Evolutionary conservation across 306 rosid species (phyloP).

Genomic region (Begonia masoniana): DNA sequence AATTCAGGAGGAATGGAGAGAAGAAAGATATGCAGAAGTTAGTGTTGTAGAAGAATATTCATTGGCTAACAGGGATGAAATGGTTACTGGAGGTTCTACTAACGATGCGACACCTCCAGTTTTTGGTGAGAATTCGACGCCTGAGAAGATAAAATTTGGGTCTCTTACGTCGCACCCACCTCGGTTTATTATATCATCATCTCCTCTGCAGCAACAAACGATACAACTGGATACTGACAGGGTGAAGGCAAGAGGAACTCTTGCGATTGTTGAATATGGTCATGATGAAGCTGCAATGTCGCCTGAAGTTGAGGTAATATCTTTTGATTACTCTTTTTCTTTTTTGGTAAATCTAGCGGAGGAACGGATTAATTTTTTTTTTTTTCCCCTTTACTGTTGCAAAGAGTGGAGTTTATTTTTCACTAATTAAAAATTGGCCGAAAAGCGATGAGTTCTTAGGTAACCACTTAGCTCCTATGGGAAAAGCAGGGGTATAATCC

Average conservation of each 20-base stretch:
- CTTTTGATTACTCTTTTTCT: too few species aligned
- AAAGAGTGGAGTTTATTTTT: too few species aligned
- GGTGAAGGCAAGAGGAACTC: constrained; percentile 30
- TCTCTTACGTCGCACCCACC: constrained; percentile 25
- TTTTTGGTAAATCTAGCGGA: too few species aligned
- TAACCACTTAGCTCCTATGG: too few species aligned
- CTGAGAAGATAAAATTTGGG: constrained; percentile 27
- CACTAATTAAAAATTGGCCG: too few species aligned
- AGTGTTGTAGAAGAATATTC: constrained; percentile 35
- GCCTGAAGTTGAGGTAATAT: constrained; percentile 78
- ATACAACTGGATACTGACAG: constrained; percentile 12
- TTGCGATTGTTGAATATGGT: constrained; percentile 83
- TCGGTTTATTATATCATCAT: constrained; percentile 14
- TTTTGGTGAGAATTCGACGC: constrained; percentile 16
- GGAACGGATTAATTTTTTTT: too few species aligned
- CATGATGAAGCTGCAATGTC: constrained; percentile 93
- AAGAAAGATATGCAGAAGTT: constrained; percentile 16
- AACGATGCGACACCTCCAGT: constrained; percentile 17
- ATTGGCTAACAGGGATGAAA: constrained; percentile 15
- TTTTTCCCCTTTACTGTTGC: too few species aligned
- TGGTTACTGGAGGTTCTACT: constrained; percentile 19
- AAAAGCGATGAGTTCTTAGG: too few species aligned
- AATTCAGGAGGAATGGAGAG: constrained; percentile 21
- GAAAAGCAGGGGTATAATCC: too few species aligned
- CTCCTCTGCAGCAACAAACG: constrained; percentile 24